Conservation (phyloP, 2,329 filamentous ascomycete genomes). For the Ophiostoma piceae region DNA sequence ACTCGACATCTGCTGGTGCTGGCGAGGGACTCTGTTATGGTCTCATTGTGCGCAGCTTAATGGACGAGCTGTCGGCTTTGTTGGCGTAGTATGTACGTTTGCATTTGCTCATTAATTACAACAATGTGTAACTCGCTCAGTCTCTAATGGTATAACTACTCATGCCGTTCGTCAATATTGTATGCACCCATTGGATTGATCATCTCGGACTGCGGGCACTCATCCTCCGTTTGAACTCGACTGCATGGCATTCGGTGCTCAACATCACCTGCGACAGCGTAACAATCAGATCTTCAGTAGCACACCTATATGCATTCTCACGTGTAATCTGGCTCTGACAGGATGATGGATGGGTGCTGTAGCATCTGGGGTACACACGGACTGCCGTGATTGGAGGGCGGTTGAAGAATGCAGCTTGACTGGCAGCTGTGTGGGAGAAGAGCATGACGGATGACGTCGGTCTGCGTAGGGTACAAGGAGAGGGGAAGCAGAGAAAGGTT, state of each 20-base stretch:
- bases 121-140: too few relatives aligned
- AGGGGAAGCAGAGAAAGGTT: background rate
- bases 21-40: too few relatives aligned
- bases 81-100: too few relatives aligned
- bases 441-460: constrained; percentile 3
- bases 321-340: background rate
- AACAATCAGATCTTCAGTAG: background rate
- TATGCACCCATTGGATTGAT: background rate
- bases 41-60: too few relatives aligned
- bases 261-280: background rate
- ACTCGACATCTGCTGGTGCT: too few relatives aligned
- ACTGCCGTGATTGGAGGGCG: constrained; percentile 1
- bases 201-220: background rate
- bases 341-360: background rate
- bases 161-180: too few relatives aligned
- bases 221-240: background rate
- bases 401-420: background rate
- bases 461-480: background rate
- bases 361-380: background rate
- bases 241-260: background rate
- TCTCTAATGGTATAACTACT: too few relatives aligned
- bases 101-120: too few relatives aligned
- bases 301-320: background rate
- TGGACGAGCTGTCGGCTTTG: too few relatives aligned
- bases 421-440: background rate